A percentile compares a stretch with the other conserved stretches of the same genome.
These are phyloP conservation scores for Eucalyptus dawsonii DNA, from an alignment of 345 rosid species.

Conservation along the genomic window DNA sequence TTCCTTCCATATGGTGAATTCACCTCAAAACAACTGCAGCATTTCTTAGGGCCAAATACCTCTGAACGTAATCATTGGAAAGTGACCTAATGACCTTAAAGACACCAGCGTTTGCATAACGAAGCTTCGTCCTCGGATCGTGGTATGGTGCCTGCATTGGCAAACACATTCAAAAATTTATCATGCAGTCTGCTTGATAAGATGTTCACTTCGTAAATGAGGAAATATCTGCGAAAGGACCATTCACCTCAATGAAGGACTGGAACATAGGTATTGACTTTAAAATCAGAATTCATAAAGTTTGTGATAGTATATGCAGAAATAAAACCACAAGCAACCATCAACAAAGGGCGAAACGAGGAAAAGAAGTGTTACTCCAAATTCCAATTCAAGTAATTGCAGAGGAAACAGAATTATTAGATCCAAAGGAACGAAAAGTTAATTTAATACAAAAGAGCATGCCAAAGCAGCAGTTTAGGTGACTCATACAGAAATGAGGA, in stretches of 20 bases:
- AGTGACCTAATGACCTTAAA: constrained; percentile 79
- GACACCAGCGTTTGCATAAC: constrained; percentile 70
- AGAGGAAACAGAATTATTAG: neutral
- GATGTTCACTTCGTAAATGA: neutral
- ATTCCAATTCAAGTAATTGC: neutral
- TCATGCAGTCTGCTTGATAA: neutral
- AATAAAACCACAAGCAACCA: neutral
- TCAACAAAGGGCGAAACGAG: neutral
- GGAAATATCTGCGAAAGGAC: neutral
- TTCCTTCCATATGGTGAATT: neutral
- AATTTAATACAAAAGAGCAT: neutral
- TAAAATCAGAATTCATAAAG: neutral
- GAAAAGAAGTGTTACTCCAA: neutral
- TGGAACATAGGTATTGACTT: neutral
- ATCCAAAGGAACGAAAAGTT: neutral
- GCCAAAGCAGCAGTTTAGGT: neutral
- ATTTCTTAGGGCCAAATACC: constrained; percentile 72
- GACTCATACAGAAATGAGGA: neutral
- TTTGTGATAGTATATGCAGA: neutral
- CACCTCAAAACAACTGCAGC: constrained; percentile 80
- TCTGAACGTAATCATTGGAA: constrained; percentile 72
- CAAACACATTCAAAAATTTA: neutral
- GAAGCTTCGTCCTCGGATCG: constrained; percentile 76
- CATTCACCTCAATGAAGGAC: neutral
- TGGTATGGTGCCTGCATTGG: constrained; percentile 64